Evolutionary conservation across 805 yeast species (phyloP).

Genomic region (Maudiozyma saulgeensis): DNA sequence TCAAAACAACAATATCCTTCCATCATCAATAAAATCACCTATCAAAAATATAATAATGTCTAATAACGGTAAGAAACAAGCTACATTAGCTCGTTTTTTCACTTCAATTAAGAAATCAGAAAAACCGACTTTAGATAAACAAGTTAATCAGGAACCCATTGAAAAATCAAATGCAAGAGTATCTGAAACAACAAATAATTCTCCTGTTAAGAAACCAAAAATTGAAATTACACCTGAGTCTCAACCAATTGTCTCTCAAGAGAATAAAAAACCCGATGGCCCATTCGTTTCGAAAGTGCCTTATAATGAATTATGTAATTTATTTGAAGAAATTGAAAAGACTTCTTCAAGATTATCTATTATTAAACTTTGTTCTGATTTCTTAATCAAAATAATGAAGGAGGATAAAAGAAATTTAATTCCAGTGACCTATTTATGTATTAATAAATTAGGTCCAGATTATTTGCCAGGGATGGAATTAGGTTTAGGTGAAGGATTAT

Average conservation of each 20-base stretch:
- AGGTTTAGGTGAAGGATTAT: constrained; percentile 84
- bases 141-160: not conserved
- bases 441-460: constrained; percentile 89
- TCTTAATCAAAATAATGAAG: constrained; percentile 55
- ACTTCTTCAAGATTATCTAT: constrained; percentile 81
- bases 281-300: constrained; percentile 19
- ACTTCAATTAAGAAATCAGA: constrained; percentile 16
- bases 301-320: constrained; percentile 38
- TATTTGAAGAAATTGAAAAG: constrained; percentile 68
- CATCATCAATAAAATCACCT: no score
- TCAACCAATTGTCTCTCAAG: not conserved
- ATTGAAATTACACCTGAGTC: not conserved
- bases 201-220: constrained; percentile 1
- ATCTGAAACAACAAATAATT: not conserved
- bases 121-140: constrained; percentile 2
- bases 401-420: constrained; percentile 47
- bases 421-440: constrained; percentile 71
- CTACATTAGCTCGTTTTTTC: constrained; percentile 27
- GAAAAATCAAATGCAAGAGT: no score
- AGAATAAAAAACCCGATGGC: not conserved
- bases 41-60: not conserved
- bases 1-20: no score
- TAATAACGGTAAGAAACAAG: constrained; percentile 14
- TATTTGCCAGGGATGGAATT: constrained; percentile 82
- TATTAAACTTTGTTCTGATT: constrained; percentile 61